Conservation (phyloP, 176 grass and related monocot species). For the Ananas comosus region DNA sequence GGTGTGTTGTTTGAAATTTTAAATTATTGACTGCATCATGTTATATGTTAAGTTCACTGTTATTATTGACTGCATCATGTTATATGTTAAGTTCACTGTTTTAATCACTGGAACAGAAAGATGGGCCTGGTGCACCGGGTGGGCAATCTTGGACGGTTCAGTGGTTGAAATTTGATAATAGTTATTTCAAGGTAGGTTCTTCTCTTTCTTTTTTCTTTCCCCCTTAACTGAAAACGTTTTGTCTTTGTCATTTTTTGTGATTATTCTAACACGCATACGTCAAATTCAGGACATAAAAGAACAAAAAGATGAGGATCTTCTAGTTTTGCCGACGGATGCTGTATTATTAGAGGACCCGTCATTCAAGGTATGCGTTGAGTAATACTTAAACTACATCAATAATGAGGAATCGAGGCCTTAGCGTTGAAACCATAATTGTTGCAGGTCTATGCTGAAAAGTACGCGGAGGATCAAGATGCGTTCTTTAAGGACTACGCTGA, state of each 20-base stretch:
- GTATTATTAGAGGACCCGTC: conserved; percentile 81
- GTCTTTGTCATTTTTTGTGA: conserved; percentile 18
- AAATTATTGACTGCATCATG: neutral
- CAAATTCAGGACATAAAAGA: conserved; percentile 75
- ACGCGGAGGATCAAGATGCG: conserved; percentile 53
- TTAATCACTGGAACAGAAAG: conserved; percentile 42
- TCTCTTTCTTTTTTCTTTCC: neutral
- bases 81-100: conserved; percentile 1
- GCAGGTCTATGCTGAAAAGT: conserved; percentile 75
- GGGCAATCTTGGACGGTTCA: conserved; percentile 97
- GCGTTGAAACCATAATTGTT: conserved; percentile 15
- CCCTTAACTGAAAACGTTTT: neutral
- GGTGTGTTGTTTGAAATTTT: too few species aligned
- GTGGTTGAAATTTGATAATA: conserved; percentile 95
- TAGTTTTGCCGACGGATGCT: conserved; percentile 86
- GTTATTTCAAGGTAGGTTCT: conserved; percentile 62
- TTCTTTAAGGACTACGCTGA: conserved; percentile 90
- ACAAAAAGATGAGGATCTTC: conserved; percentile 71
- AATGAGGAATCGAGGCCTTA: conserved; percentile 2
- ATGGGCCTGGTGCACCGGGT: conserved; percentile 91
- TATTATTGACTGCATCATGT: conserved; percentile 2
- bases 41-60: conserved; percentile 1
- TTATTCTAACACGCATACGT: conserved; percentile 15
- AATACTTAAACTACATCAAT: conserved; percentile 16
- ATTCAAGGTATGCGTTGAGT: conserved; percentile 52